A percentile compares a stretch with the other conserved stretches of the same genome.
Conservation (phyloP, 1,284 basidiomycete species). For the Tilletia horrida region DNA sequence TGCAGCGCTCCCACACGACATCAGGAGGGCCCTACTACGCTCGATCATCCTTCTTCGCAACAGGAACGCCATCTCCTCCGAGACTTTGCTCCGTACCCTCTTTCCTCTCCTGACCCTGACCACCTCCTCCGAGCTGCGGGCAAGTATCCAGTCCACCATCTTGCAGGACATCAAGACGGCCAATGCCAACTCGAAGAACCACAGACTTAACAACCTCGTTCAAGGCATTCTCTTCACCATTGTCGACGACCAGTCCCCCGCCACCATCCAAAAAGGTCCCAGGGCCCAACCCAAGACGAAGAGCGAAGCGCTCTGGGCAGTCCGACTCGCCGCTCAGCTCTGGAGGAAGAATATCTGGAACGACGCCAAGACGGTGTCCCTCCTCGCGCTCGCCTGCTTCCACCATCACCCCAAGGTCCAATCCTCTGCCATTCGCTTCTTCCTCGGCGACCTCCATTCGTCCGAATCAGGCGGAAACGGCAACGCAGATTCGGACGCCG, state of each 20-base stretch:
- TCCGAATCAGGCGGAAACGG: slow-evolving; percentile 33
- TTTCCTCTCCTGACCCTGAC: slow-evolving; percentile 84
- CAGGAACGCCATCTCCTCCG: slow-evolving; percentile 84
- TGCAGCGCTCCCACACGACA: slow-evolving; percentile 42
- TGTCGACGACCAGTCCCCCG: slow-evolving; percentile 71
- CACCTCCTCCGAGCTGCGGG: slow-evolving; percentile 77
- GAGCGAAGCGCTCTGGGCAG: slow-evolving; percentile 91
- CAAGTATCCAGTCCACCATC: slow-evolving; percentile 88
- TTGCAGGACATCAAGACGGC: slow-evolving; percentile 90
- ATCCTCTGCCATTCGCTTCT: slow-evolving; percentile 93
- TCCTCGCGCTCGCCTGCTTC: slow-evolving; percentile 85
- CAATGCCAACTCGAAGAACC: slow-evolving; percentile 83
- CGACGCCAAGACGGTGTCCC: slow-evolving; percentile 88
- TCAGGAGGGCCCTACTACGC: slow-evolving; percentile 41
- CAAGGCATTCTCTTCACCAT: slow-evolving; percentile 94
- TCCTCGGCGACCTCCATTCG: slow-evolving; percentile 66
- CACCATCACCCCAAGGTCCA: slow-evolving; percentile 94
- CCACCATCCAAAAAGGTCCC: slow-evolving; percentile 21
- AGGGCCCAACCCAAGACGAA: slow-evolving; percentile 62
- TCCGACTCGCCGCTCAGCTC: slow-evolving; percentile 86
- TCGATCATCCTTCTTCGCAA: slow-evolving; percentile 74
- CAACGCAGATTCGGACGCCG: slow-evolving; percentile 27
- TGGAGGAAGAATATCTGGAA: slow-evolving; percentile 94
- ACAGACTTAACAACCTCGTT: slow-evolving; percentile 91
- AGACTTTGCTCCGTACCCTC: slow-evolving; percentile 83